Conservation (phyloP, 306 rosid genomes). For the Pyrus communis region DNA sequence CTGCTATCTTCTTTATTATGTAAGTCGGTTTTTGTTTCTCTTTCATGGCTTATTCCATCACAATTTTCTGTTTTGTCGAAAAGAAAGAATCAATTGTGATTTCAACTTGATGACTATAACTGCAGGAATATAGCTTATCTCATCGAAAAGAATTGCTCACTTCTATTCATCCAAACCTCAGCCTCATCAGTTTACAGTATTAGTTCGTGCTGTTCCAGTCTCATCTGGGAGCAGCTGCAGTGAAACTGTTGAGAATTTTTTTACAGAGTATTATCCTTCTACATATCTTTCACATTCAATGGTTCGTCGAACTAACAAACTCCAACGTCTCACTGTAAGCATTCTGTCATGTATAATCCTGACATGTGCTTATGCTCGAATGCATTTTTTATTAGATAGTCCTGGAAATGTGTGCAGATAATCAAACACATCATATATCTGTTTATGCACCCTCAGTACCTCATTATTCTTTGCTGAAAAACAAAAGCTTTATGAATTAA, state of each 20-base stretch:
- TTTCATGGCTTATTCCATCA: background rate
- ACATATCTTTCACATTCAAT: slow-evolving; percentile 70
- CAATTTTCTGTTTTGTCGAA: slow-evolving; percentile 9
- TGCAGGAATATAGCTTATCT: slow-evolving; percentile 56
- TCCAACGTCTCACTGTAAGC: slow-evolving; percentile 65
- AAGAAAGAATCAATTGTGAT: background rate
- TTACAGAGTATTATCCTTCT: slow-evolving; percentile 63
- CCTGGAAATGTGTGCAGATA: background rate
- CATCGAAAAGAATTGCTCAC: slow-evolving; percentile 51
- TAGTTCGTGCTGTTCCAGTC: slow-evolving; percentile 66
- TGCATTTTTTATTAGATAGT: background rate
- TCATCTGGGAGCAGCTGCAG: slow-evolving; percentile 54
- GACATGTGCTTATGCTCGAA: background rate
- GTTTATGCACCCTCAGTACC: background rate
- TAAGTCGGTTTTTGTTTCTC: slow-evolving; percentile 37
- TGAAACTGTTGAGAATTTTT: slow-evolving; percentile 59
- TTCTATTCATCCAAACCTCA: slow-evolving; percentile 58
- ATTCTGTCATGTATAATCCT: background rate
- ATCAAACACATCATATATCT: background rate
- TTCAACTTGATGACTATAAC: slow-evolving; percentile 18
- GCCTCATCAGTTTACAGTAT: slow-evolving; percentile 49
- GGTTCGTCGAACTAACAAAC: slow-evolving; percentile 43
- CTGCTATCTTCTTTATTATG: slow-evolving; percentile 78
- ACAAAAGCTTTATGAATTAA: background rate
- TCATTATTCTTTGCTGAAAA: background rate